These are phyloP conservation scores for Candida broadrunensis DNA, from an alignment of 805 yeast species.

Conservation along the genomic window DNA sequence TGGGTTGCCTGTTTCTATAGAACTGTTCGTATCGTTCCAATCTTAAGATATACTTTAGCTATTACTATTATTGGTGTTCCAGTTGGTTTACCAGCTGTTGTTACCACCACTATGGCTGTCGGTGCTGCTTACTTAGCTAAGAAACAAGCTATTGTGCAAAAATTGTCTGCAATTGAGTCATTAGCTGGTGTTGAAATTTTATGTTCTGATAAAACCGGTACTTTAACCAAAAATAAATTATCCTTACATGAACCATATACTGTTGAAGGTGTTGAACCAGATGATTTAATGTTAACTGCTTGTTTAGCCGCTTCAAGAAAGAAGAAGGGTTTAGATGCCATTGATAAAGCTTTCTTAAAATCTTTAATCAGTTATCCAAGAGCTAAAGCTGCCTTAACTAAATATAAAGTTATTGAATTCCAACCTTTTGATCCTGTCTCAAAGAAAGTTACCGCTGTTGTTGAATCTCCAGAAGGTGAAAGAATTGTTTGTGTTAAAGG, in stretches of 20 bases:
- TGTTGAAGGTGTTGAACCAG: slow-evolving; percentile 94
- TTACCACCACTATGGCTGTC: slow-evolving; percentile 98
- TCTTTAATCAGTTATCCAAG: slow-evolving; percentile 84
- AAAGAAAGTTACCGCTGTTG: slow-evolving; percentile 92
- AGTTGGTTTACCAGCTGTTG: slow-evolving; percentile 98
- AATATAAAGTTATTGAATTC: slow-evolving; percentile 93
- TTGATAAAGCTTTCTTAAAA: slow-evolving; percentile 94
- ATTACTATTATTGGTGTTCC: slow-evolving; percentile 98
- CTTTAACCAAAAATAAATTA: slow-evolving; percentile 94
- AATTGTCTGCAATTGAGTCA: slow-evolving; percentile 94
- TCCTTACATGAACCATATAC: slow-evolving; percentile 97
- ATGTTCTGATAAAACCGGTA: slow-evolving; percentile 98
- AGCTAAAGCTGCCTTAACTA: slow-evolving; percentile 88
- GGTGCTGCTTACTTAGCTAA: slow-evolving; percentile 98
- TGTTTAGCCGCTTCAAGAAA: slow-evolving; percentile 97
- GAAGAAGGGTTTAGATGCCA: slow-evolving; percentile 97
- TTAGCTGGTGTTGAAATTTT: slow-evolving; percentile 96
- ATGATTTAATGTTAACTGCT: slow-evolving; percentile 95
- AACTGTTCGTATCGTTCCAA: slow-evolving; percentile 78
- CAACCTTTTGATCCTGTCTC: slow-evolving; percentile 98
- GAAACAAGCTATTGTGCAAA: slow-evolving; percentile 96
- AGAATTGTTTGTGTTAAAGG: slow-evolving; percentile 95
- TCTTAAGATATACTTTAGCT: slow-evolving; percentile 89
- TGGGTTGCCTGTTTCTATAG: slow-evolving; percentile 96
- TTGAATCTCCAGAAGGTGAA: slow-evolving; percentile 95